Base-by-base conservation (phyloP, 805 yeast genomes). In the Soucietia sequanensis region DNA sequence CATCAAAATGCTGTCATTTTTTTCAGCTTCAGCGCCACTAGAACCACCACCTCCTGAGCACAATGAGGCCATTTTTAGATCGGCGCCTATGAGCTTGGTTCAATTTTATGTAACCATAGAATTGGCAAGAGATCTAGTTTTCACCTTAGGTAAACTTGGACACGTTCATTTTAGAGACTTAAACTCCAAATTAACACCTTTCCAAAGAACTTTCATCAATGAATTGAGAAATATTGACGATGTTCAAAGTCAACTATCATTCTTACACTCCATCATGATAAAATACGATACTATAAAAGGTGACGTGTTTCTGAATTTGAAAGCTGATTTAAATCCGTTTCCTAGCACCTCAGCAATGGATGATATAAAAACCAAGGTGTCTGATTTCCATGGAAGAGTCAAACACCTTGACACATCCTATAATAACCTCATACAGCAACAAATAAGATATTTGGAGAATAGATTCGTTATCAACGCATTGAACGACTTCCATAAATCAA, bases 311-410 rank as follows among this genome's bases (percentile, higher is more conserved):
- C 52, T 52, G 29, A 52, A 53, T 20, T 41, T 58, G 25, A 41
- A 81, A 27, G 64, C 71, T 3, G 87, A 90, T 40, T 75, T 84
- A 47, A 68, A 76, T 33, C 78, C 79, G 3, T 50, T 65, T 27
- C 69, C 69, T 4, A 33, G 61, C 5, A 32, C 56, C 2, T 53
- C 66, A 8, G 68, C 62, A 24, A 53, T 65, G 52, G 70, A 65
- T 41, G 56, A 51, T 11, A 47, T 63, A 33, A 52, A 47, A 34
- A 43, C 39, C 8, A 48, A 49, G 23, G 49, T 66, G 9, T 35
- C 38, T 2, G 50, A 47, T 6, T 44, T 61, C 33, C 46, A 51
- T 39, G 61, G 54, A 5, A 43, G 65, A 37, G 59, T 66, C 29
- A 52, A 54, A 29, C 72, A 68, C 31, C 52, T 68, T 14, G 69